Conservation (phyloP, 2,329 filamentous ascomycete genomes). For the Cladosporium oxysporum region DNA sequence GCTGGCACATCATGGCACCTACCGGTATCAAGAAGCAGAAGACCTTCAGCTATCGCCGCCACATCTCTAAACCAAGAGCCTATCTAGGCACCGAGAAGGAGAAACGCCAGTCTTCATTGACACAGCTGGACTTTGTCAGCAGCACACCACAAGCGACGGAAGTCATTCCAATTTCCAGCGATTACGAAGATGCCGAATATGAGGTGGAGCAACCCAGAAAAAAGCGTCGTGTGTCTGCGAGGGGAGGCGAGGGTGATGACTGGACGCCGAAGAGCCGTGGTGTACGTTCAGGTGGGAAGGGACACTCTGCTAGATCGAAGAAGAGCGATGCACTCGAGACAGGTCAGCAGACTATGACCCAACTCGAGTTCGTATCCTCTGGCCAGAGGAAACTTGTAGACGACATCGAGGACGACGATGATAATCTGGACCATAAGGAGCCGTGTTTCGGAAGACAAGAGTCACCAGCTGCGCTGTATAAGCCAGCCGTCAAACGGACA, state of each 20-base stretch:
- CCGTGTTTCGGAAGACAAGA: not conserved
- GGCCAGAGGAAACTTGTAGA: not conserved
- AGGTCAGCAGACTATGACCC: slow-evolving; percentile 23
- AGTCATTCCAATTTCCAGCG: not conserved
- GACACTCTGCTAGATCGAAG: not conserved
- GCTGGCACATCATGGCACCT: not conserved
- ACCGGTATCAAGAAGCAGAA: slow-evolving; percentile 16
- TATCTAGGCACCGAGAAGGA: slow-evolving; percentile 11
- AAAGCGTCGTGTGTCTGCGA: slow-evolving; percentile 7
- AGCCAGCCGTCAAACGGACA: not conserved
- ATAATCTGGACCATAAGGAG: not conserved
- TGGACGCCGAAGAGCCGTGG: slow-evolving; percentile 5
- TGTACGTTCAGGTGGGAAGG: not conserved
- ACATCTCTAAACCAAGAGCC: slow-evolving; percentile 15
- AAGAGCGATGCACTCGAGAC: slow-evolving; percentile 1
- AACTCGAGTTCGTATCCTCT: slow-evolving; percentile 12
- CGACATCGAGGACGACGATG: slow-evolving; percentile 12
- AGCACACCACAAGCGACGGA: slow-evolving; percentile 16
- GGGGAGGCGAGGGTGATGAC: slow-evolving; percentile 1
- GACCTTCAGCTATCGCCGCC: slow-evolving; percentile 14
- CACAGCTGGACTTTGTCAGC: slow-evolving; percentile 21
- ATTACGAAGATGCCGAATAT: slow-evolving; percentile 6
- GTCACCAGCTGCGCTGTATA: not conserved
- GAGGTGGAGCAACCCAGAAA: slow-evolving; percentile 17
- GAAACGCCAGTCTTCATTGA: slow-evolving; percentile 21